Evolutionary conservation across 495 filamentous ascomycete species (phyloP), one percentile per base, ranked within the genome.

Genomic region (Neurospora sp.): DNA sequence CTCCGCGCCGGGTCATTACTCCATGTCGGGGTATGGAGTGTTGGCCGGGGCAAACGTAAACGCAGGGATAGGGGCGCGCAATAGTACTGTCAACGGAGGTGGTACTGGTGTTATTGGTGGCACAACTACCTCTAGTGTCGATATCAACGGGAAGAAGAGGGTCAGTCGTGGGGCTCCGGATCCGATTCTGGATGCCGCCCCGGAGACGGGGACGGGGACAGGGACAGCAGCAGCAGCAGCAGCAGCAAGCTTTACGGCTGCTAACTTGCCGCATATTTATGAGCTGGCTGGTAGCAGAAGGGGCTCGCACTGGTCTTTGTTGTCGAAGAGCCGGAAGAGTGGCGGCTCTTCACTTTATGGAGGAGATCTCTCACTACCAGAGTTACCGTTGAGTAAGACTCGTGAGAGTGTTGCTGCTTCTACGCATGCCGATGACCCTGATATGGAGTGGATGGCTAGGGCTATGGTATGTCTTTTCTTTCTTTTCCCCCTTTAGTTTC

Each of bases 1-100:
- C 62, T 81, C 77, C 19, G 77, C 75, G 21, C 83, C 83, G 7
- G 84, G 83, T 0, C 78, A 84, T 71, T 85, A 84, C 71, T 81
- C 80, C 70, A 69, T 75, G 45, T 37, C 69, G 71, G 71, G 59
- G 74, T 70, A 38, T 62, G 69, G 38, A 28, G 54, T 66, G 54
- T 3, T 66, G 28, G 54, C 54, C 0, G 54, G 54, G 54, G 54
- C 28, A 8, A 66, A 66, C 2, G 15, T 34, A 8, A 6, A 3
- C 3, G 54, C 28, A 17, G 24, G 54, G 4, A 28, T 28, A 21
- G 21, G 45, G 11, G 2, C 48, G 24, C 13, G 54, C 13, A 34
- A 66, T 34, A 66, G 54, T 66, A 19, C 28, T 8, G 54, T 34
- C 15, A 66, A 31, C 15, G 54, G 54, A 34, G 54, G 48, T 13